Percentiles rank a stretch among this genome's conserved stretches.
Conservation (phyloP, 768 basidiomycete genomes). For the Lanmaoa rubissima region DNA sequence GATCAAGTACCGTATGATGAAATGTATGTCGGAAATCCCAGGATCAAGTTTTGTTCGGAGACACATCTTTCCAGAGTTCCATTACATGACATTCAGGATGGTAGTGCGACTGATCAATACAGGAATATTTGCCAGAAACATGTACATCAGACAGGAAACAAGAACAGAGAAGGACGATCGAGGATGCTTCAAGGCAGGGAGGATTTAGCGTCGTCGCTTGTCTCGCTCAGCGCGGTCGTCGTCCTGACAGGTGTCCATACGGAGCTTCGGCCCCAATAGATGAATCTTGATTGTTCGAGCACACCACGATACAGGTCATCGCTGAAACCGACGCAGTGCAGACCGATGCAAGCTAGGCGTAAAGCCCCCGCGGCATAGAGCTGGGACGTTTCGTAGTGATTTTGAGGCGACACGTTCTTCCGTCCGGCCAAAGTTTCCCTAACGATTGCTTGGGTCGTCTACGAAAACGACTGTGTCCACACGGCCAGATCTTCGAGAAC, state of each 20-base stretch:
- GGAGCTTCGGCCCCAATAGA: constrained; percentile 24
- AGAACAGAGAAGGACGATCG: neutral
- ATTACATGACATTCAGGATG: neutral
- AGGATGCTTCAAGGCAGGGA: constrained; percentile 4
- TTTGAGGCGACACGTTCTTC: constrained; percentile 77
- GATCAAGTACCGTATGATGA: too few species aligned
- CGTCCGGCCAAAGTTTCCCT: constrained; percentile 70
- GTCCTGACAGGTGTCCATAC: constrained; percentile 14
- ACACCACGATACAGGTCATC: constrained; percentile 60
- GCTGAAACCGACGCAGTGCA: constrained; percentile 79
- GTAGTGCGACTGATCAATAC: constrained; percentile 1
- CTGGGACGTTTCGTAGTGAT: constrained; percentile 70
- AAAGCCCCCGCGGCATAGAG: constrained; percentile 73
- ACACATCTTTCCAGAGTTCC: neutral
- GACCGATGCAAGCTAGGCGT: constrained; percentile 67
- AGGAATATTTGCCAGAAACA: neutral
- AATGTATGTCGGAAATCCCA: too few species aligned
- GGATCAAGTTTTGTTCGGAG: neutral
- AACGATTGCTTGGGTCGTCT: constrained; percentile 66
- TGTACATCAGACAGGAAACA: neutral
- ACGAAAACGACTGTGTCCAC: constrained; percentile 12
- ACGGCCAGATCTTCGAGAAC: neutral
- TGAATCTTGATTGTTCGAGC: constrained; percentile 54
- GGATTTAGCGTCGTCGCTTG: constrained; percentile 12
- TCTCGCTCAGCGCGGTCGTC: constrained; percentile 10